Conservation (phyloP, 2,329 filamentous ascomycete species). For the Cladosporium oxysporum region DNA sequence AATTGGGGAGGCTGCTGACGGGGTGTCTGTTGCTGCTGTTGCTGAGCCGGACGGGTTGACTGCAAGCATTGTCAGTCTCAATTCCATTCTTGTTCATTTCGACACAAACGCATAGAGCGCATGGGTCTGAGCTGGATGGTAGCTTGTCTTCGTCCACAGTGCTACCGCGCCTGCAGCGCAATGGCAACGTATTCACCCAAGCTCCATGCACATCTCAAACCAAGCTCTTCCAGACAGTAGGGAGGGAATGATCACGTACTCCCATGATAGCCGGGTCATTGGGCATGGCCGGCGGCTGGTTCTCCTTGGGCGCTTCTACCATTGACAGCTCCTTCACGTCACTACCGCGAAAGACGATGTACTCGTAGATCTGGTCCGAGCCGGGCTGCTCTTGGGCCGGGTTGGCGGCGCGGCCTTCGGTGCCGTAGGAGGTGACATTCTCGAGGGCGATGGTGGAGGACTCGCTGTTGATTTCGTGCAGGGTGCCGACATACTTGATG, state of each 20-base stretch:
- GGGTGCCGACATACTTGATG: conserved; percentile 91
- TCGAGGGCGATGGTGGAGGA: conserved; percentile 95
- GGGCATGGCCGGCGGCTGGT: conserved; percentile 75
- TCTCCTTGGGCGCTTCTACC: conserved; percentile 70
- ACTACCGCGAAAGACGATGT: conserved; percentile 96
- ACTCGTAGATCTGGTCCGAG: conserved; percentile 90
- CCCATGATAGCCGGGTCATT: conserved; percentile 96
- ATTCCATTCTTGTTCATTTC: neutral
- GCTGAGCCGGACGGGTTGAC: conserved; percentile 32
- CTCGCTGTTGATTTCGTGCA: conserved; percentile 98
- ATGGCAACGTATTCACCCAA: neutral
- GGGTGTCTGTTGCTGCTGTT: conserved; percentile 23
- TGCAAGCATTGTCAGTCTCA: conserved; percentile 23
- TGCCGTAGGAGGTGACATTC: conserved; percentile 92
- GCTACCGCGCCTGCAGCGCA: conserved; percentile 88
- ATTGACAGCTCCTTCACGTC: conserved; percentile 98
- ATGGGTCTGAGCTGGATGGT: conserved; percentile 98
- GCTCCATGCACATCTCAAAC: conserved; percentile 72
- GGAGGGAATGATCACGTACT: conserved; percentile 52
- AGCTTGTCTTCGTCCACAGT: conserved; percentile 96
- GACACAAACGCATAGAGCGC: neutral
- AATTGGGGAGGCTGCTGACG: conserved; percentile 39
- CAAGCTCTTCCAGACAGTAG: conserved; percentile 23
- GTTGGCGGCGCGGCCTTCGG: conserved; percentile 80
- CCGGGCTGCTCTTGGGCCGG: conserved; percentile 80